Conservation (phyloP, 1,284 basidiomycete genomes). For the Anthracocystis setariae region DNA sequence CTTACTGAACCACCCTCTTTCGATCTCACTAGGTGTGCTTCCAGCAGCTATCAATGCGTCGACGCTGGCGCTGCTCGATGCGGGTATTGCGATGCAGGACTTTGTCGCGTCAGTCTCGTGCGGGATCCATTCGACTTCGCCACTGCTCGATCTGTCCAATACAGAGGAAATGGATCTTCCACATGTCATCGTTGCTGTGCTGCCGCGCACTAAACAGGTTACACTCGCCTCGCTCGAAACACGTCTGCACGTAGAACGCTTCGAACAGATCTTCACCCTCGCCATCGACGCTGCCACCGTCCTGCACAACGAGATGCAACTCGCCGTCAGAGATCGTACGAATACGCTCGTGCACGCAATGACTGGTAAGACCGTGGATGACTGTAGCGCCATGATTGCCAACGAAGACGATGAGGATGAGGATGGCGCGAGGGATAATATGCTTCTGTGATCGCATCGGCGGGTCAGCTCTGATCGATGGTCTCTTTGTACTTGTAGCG, state of each 20-base stretch:
- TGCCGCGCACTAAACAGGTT: conserved; percentile 83
- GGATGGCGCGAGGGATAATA: conserved; percentile 16
- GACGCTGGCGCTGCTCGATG: conserved; percentile 86
- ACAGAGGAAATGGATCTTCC: conserved; percentile 92
- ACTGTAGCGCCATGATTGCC: conserved; percentile 3
- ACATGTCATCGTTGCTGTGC: conserved; percentile 83
- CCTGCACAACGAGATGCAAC: conserved; percentile 85
- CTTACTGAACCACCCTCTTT: not conserved
- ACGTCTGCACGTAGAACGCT: conserved; percentile 88
- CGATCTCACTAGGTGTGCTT: conserved; percentile 72
- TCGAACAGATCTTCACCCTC: conserved; percentile 85
- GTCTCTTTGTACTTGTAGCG: conserved; percentile 12
- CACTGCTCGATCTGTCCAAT: conserved; percentile 84
- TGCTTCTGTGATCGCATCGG: conserved; percentile 11
- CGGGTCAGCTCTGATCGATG: too few relatives aligned
- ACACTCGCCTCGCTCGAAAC: conserved; percentile 93
- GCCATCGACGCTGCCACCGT: conserved; percentile 81
- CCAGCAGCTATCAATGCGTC: conserved; percentile 93
- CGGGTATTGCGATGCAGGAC: conserved; percentile 89
- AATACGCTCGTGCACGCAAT: conserved; percentile 72
- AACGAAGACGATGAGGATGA: conserved; percentile 9
- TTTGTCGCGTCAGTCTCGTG: conserved; percentile 83
- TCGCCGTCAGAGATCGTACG: conserved; percentile 77
- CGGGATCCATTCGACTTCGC: conserved; percentile 69
- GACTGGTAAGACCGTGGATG: conserved; percentile 40